phyloP scores from a whole-genome alignment of 768 basidiomycete species.

The Asterophora parasitica region DNA sequence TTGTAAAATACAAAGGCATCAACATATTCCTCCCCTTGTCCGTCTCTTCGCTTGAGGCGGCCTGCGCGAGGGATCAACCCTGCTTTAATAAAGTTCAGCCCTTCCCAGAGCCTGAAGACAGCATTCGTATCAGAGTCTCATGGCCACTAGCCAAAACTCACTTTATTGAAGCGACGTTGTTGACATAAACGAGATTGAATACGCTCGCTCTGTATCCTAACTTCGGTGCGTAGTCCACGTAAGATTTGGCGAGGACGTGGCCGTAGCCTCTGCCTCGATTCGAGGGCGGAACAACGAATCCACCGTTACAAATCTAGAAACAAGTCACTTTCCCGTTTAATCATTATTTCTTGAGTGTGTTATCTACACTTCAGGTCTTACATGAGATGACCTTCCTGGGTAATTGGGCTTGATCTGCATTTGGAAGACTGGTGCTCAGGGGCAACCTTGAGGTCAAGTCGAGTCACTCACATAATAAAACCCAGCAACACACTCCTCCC shows the following conservation, averaged over 20 bases:
- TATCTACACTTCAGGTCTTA: constrained; percentile 34
- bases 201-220: constrained; percentile 77
- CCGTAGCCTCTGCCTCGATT: constrained; percentile 70
- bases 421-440: background rate
- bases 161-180: constrained; percentile 73
- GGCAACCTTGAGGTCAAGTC: constrained; percentile 2
- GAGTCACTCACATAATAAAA: constrained; percentile 64
- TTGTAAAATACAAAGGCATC: constrained; percentile 87
- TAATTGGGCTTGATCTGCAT: constrained; percentile 79
- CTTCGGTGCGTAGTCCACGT: constrained; percentile 72
- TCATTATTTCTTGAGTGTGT: background rate
- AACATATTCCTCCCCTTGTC: constrained; percentile 77
- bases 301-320: constrained; percentile 78
- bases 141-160: constrained; percentile 24
- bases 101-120: constrained; percentile 67
- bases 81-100: constrained; percentile 71
- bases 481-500: constrained; percentile 70
- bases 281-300: constrained; percentile 70
- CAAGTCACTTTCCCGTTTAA: background rate
- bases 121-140: background rate
- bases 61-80: constrained; percentile 78
- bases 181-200: constrained; percentile 89
- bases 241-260: constrained; percentile 67
- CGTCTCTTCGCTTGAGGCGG: constrained; percentile 59
- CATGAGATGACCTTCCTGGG: constrained; percentile 86